phyloP scores from a whole-genome alignment of 2,329 filamentous ascomycete species.

The Pyrenophora graminea region DNA sequence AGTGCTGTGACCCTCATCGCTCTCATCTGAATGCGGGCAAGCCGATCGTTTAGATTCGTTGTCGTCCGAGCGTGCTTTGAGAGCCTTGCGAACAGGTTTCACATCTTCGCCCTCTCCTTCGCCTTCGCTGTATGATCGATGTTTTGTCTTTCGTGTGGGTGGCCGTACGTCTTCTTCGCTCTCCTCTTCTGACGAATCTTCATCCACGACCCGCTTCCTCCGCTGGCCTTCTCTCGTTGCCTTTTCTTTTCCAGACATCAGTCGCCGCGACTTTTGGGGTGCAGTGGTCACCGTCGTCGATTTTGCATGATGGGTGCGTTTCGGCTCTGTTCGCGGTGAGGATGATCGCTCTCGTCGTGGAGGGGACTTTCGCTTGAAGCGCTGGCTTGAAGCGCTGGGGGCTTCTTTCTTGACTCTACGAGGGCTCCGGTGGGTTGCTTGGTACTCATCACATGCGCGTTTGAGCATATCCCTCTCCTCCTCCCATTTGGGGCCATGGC shows the following conservation, averaged over 20 bases:
- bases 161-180: constrained; percentile 46
- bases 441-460: constrained; percentile 68
- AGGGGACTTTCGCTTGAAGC: constrained; percentile 39
- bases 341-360: constrained; percentile 42
- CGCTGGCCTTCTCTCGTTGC: constrained; percentile 40
- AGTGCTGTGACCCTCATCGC: constrained; percentile 33
- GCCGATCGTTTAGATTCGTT: constrained; percentile 34
- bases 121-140: constrained; percentile 39
- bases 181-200: constrained; percentile 43
- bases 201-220: constrained; percentile 39
- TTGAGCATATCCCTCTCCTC: constrained; percentile 83
- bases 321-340: constrained; percentile 38
- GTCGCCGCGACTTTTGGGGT: constrained; percentile 40
- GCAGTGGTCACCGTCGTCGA: constrained; percentile 17
- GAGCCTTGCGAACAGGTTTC: constrained; percentile 39
- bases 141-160: constrained; percentile 40
- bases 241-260: constrained; percentile 46
- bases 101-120: constrained; percentile 30
- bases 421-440: constrained; percentile 38
- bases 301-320: constrained; percentile 33
- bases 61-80: constrained; percentile 38
- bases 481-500: constrained; percentile 86
- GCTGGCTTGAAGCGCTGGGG: constrained; percentile 30
- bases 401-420: constrained; percentile 41
- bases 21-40: constrained; percentile 36